Conservation (phyloP, 345 rosid genomes). For the Gossypium herbaceum region DNA sequence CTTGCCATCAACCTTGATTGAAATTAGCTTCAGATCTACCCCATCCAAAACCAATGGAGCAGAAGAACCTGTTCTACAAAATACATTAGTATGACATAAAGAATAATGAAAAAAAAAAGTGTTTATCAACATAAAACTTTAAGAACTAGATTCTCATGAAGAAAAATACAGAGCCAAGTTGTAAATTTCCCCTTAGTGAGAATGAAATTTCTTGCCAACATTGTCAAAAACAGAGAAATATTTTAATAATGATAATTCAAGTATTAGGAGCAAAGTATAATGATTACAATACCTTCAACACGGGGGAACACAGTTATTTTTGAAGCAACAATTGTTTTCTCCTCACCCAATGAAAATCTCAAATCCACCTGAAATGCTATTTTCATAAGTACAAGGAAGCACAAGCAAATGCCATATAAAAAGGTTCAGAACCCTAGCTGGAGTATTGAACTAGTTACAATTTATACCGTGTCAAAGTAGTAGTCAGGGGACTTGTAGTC, state of each 20-base stretch:
- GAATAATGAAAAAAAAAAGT: neutral
- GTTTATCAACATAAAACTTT: neutral
- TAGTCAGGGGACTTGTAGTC: conserved; percentile 89
- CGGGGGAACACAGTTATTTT: conserved; percentile 72
- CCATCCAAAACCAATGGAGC: conserved; percentile 87
- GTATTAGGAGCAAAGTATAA: conserved; percentile 8
- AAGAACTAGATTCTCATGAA: neutral
- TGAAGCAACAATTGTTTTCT: conserved; percentile 89
- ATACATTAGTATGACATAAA: conserved; percentile 13
- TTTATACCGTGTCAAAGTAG: conserved; percentile 77
- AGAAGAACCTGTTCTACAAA: conserved; percentile 53
- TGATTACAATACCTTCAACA: conserved; percentile 58
- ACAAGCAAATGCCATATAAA: conserved; percentile 20
- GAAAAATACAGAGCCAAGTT: neutral
- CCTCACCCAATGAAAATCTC: conserved; percentile 80
- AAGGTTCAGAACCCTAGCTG: neutral
- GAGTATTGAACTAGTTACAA: neutral
- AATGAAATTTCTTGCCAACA: neutral
- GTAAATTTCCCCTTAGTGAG: neutral
- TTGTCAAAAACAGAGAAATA: neutral
- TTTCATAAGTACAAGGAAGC: conserved; percentile 13
- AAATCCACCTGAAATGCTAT: conserved; percentile 63
- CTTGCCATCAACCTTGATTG: conserved; percentile 62
- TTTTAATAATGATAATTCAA: neutral
- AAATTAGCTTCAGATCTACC: conserved; percentile 64